Percentiles rank a stretch among this genome's conserved stretches.
These are phyloP conservation scores for Hypoxylon lenormandii DNA, from an alignment of 495 filamentous ascomycete species.

Conservation along the genomic window DNA sequence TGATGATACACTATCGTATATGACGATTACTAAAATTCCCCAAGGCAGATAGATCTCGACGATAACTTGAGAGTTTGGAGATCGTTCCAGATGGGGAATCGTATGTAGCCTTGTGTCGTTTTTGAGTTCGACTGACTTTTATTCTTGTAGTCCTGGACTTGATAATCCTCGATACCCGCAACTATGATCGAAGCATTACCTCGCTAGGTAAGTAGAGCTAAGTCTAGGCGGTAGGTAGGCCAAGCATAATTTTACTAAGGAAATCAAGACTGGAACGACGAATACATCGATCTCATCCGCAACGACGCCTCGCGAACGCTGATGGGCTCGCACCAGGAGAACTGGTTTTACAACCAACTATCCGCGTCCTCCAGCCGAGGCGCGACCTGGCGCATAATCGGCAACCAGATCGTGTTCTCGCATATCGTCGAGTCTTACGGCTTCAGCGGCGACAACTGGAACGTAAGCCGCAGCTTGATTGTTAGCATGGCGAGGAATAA, in stretches of 20 bases:
- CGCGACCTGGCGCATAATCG: constrained; percentile 73
- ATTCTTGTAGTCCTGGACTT: constrained; percentile 63
- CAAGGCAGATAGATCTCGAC: constrained; percentile 72
- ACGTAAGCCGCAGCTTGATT: constrained; percentile 30
- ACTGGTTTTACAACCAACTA: constrained; percentile 74
- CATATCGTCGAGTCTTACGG: constrained; percentile 64
- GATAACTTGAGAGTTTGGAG: constrained; percentile 78
- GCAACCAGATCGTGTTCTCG: constrained; percentile 74
- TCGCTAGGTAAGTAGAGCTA: constrained; percentile 46
- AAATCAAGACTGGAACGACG: constrained; percentile 61
- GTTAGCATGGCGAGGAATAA: not conserved
- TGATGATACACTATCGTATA: not conserved
- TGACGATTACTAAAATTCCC: constrained; percentile 4
- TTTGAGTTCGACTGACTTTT: not conserved
- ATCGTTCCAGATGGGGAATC: constrained; percentile 71
- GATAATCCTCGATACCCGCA: constrained; percentile 75
- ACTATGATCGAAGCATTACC: constrained; percentile 72
- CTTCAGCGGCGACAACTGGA: constrained; percentile 48
- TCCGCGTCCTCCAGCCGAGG: constrained; percentile 64
- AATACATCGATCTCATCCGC: constrained; percentile 68
- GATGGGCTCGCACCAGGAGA: constrained; percentile 74
- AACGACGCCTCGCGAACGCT: constrained; percentile 69
- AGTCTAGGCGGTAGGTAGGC: not conserved
- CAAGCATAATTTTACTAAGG: not conserved
- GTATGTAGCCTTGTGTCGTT: constrained; percentile 21